phyloP scores from a whole-genome alignment of 139 green algal species.

The Edaphochlamys debaryana region DNA sequence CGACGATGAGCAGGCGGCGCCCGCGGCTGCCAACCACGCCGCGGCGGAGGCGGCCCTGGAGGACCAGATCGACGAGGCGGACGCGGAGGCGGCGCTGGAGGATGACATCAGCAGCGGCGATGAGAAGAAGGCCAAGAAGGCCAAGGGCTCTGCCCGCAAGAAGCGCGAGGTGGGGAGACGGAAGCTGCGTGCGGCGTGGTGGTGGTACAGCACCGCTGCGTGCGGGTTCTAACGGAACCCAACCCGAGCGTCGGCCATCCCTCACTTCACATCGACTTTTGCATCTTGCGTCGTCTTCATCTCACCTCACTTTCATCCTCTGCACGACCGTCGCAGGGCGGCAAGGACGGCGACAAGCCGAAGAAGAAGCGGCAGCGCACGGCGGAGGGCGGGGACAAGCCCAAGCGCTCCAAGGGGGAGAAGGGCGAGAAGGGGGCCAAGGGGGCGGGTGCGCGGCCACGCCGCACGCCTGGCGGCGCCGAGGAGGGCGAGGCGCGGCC shows the following conservation, averaged over 20 bases:
- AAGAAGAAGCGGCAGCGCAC: constrained; percentile 40
- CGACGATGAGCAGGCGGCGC: constrained; percentile 19
- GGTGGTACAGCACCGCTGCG: too few relatives aligned
- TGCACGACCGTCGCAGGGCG: too few relatives aligned
- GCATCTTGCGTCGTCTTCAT: too few relatives aligned
- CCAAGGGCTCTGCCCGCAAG: neutral
- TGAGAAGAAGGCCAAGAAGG: neutral
- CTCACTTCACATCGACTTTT: too few relatives aligned
- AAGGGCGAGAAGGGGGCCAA: constrained; percentile 7
- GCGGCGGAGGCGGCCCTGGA: neutral
- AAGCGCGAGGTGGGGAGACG: neutral
- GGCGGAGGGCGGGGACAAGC: neutral
- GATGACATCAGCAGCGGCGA: constrained; percentile 24
- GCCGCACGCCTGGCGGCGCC: neutral
- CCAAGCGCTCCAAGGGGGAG: neutral
- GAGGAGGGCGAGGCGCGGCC: neutral
- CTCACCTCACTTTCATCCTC: too few relatives aligned
- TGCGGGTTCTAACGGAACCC: too few relatives aligned
- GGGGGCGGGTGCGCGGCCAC: neutral
- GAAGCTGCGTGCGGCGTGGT: too few relatives aligned
- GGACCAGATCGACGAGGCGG: neutral
- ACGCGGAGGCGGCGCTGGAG: constrained; percentile 30
- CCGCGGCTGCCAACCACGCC: neutral
- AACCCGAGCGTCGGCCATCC: too few relatives aligned
- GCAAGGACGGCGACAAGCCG: constrained; percentile 21